Evolutionary conservation across 192 early-diverging fungal genomes (phyloP).

Genomic region (Linderina pennispora): DNA sequence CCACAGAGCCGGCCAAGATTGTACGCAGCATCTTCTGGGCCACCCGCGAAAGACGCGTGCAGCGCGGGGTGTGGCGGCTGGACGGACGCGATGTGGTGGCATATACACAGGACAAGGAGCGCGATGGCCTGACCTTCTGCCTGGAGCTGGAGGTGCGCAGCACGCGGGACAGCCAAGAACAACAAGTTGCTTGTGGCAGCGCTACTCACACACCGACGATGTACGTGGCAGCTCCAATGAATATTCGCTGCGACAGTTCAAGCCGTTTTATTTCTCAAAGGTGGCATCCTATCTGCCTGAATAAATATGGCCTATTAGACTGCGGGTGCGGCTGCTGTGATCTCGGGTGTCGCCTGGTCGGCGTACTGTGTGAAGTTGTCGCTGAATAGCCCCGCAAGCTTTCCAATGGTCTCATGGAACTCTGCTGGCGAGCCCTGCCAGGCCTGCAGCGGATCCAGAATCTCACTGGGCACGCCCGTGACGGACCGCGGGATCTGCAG

Average conservation of each 20-base stretch:
- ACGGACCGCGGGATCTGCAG: constrained; percentile 77
- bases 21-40: too few relatives aligned
- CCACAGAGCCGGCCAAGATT: too few relatives aligned
- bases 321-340: constrained; percentile 66
- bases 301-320: neutral
- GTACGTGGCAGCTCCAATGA: too few relatives aligned
- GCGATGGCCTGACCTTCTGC: too few relatives aligned
- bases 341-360: constrained; percentile 66
- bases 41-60: too few relatives aligned
- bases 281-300: neutral
- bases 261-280: neutral
- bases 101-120: too few relatives aligned
- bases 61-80: too few relatives aligned
- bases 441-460: constrained; percentile 80
- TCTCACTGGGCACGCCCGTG: constrained; percentile 70
- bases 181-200: too few relatives aligned
- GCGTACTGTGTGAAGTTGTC: constrained; percentile 87
- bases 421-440: constrained; percentile 75
- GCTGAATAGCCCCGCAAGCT: constrained; percentile 79
- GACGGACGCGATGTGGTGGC: too few relatives aligned
- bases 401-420: constrained; percentile 59
- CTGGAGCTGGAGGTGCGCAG: too few relatives aligned
- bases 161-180: too few relatives aligned
- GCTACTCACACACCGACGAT: too few relatives aligned
- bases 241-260: neutral